Percentiles rank a stretch among this genome's conserved stretches.
Evolutionary conservation across 768 basidiomycete species (phyloP).

Genomic region (Mycena crocata): DNA sequence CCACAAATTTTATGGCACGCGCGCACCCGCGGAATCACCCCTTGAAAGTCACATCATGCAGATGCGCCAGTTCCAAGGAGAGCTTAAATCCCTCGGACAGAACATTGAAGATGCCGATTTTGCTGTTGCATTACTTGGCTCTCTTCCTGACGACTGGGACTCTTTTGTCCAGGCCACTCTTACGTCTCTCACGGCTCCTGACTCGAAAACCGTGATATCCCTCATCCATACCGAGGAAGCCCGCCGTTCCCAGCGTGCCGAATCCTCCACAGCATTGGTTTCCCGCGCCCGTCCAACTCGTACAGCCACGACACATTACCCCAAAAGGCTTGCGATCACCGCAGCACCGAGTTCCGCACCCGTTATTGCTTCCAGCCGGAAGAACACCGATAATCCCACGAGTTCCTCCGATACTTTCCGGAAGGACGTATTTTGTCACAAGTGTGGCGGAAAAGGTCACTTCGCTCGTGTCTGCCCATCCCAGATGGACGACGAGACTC

Average conservation of each 20-base stretch:
- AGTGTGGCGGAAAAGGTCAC: constrained; percentile 8
- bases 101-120: no score
- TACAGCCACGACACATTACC: not conserved
- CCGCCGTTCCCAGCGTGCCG: no score
- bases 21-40: not conserved
- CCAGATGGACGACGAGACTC: not conserved
- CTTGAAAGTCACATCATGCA: not conserved
- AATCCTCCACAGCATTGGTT: not conserved
- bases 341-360: not conserved
- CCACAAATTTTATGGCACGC: no score
- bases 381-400: not conserved
- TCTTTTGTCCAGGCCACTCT: no score
- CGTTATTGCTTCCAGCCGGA: not conserved
- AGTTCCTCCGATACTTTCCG: no score
- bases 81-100: no score
- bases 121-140: no score
- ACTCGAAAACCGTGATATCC: not conserved
- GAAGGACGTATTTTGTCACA: no score
- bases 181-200: no score
- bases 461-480: not conserved
- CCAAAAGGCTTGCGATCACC: not conserved
- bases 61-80: not conserved
- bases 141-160: no score
- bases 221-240: not conserved
- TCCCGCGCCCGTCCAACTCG: not conserved